Base-by-base conservation (phyloP, 306 rosid genomes). In the Hippophae tibetana region DNA sequence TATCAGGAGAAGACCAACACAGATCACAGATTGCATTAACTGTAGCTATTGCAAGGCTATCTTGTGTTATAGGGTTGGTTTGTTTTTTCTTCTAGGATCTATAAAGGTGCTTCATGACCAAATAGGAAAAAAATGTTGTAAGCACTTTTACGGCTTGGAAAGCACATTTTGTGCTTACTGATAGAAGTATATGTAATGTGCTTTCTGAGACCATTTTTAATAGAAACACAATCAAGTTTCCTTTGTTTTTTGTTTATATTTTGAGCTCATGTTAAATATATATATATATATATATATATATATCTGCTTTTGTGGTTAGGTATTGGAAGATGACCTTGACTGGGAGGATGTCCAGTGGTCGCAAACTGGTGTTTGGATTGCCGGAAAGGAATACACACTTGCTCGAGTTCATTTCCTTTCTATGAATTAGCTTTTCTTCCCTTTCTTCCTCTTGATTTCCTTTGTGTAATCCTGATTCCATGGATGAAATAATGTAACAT, bases 301-400 rank as follows among this genome's bases (percentile, higher is more conserved):
- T 9, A 26, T 3, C 7, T 12, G 52, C 64, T 54, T 53, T 57
- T 62, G 7, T 72, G 13, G 25, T 51, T 71, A 90, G 98, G 95
- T 90, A 43, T 61, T 90, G 71, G 95, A 83, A 81, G 96, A 90
- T 68, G 87, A 87, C 60, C 68, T 90, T 57, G 98, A 90, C 48
- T 90, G 98, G 98, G 98, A 90, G 74, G 96, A 90, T 65, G 81
- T 90, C n/a, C 96, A 79, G 66, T 90, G 98, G 98, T 90, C 98
- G 3, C 96, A 90, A 64, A 83, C 95, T 31, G 98, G 98, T 41
- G 96, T 90, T 46, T 90, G 98, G 98, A 77, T 90, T 72, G 90
- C 86, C 12, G 92, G 89, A 41, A 87, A 83, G 72, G 98, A 90
- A 63, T 90, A 90, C 74, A 67, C 78, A 14, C 92, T 90, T 47